Evolutionary conservation across 768 basidiomycete species (phyloP).

Genomic region (Collybia mongolica): DNA sequence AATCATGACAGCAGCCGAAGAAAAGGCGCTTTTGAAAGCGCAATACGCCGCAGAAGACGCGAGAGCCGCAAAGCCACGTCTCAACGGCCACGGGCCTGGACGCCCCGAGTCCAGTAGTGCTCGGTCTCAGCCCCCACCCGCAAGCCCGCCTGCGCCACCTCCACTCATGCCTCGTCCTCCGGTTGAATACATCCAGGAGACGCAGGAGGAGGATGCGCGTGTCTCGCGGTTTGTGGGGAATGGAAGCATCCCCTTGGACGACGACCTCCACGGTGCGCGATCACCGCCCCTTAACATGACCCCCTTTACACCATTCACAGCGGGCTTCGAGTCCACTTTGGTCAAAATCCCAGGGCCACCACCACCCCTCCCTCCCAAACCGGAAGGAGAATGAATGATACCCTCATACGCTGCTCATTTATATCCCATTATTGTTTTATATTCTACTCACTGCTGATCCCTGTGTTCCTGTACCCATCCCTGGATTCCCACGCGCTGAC

Average conservation of each 20-base stretch:
- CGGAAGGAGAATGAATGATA: slow-evolving; percentile 26
- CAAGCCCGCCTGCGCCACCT: slow-evolving; percentile 48
- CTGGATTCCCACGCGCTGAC: background rate
- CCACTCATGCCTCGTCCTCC: slow-evolving; percentile 79
- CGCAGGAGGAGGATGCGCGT: slow-evolving; percentile 70
- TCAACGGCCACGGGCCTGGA: slow-evolving; percentile 24
- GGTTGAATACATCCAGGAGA: slow-evolving; percentile 78
- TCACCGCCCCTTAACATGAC: slow-evolving; percentile 29
- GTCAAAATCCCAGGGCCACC: slow-evolving; percentile 29
- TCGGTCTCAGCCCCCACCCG: slow-evolving; percentile 1
- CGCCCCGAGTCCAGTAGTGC: slow-evolving; percentile 13
- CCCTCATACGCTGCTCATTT: too few species aligned
- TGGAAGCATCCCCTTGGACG: slow-evolving; percentile 20
- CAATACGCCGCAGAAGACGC: slow-evolving; percentile 60
- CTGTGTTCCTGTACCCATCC: background rate
- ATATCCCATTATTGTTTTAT: too few species aligned
- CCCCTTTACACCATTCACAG: slow-evolving; percentile 49
- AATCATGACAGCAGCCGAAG: slow-evolving; percentile 69
- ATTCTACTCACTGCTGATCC: too few species aligned
- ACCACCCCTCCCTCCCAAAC: slow-evolving; percentile 33
- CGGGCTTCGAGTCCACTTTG: slow-evolving; percentile 30
- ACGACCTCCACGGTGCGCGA: slow-evolving; percentile 1
- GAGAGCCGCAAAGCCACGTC: slow-evolving; percentile 13
- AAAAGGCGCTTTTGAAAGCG: slow-evolving; percentile 70
- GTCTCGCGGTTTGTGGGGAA: slow-evolving; percentile 41